phyloP scores from a whole-genome alignment of 805 yeast genomes.

The Barnettozyma vustinii region DNA sequence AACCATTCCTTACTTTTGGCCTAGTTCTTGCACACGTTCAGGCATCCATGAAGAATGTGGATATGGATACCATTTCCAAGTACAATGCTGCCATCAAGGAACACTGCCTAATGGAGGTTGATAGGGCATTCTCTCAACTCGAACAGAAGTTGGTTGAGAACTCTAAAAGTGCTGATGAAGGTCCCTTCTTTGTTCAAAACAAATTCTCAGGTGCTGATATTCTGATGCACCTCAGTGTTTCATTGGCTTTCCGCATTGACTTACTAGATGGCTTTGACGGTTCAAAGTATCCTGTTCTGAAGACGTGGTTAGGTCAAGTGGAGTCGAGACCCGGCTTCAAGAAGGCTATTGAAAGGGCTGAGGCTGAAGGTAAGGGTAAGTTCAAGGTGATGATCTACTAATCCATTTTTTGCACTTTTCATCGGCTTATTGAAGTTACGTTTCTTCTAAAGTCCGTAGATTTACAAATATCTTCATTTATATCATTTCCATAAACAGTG shows the following conservation, averaged over 20 bases:
- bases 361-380: constrained; percentile 1
- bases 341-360: constrained; percentile 42
- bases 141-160: constrained; percentile 33
- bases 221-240: constrained; percentile 38
- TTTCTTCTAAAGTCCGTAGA: too few species aligned
- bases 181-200: constrained; percentile 38
- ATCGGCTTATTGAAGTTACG: too few species aligned
- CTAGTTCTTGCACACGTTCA: constrained; percentile 30
- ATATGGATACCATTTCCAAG: too few species aligned
- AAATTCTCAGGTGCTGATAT: constrained; percentile 54
- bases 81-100: constrained; percentile 42
- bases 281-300: constrained; percentile 24
- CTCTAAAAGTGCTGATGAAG: constrained; percentile 9
- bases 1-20: constrained; percentile 39
- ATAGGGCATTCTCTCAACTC: constrained; percentile 33
- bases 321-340: constrained; percentile 22
- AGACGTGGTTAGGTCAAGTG: constrained; percentile 24
- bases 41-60: constrained; percentile 41
- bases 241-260: constrained; percentile 20
- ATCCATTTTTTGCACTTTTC: too few species aligned
- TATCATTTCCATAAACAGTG: not conserved
- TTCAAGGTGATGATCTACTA: not conserved
- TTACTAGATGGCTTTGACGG: constrained; percentile 11
- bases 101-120: constrained; percentile 45
- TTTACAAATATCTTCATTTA: not conserved